phyloP scores from a whole-genome alignment of 768 basidiomycete species.

The Suillus hirtellus region DNA sequence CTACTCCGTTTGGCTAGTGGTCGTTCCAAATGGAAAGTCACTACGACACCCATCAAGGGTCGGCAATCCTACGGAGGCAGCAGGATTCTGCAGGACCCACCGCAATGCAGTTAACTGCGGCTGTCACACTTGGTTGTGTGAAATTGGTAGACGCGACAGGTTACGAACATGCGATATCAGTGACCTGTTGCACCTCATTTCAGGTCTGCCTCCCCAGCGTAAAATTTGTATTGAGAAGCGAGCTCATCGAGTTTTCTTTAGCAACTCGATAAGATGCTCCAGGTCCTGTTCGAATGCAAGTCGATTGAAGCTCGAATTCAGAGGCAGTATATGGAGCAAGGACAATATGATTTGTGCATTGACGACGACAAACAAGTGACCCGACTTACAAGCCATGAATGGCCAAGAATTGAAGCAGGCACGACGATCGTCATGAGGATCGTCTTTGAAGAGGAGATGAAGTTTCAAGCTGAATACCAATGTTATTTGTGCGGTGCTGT shows the following conservation, averaged over 20 bases:
- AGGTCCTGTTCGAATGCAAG: conserved; percentile 17
- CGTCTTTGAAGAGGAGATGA: too few species aligned
- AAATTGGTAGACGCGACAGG: conserved; percentile 29
- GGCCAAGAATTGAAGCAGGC: conserved; percentile 29
- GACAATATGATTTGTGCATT: conserved; percentile 27
- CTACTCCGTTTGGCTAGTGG: neutral
- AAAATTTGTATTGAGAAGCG: neutral
- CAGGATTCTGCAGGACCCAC: too few species aligned
- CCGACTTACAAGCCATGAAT: conserved; percentile 26
- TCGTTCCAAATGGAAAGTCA: neutral
- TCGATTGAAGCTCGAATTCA: conserved; percentile 24
- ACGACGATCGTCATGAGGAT: conserved; percentile 30
- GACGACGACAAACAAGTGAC: conserved; percentile 24
- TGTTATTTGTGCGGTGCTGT: conserved; percentile 21
- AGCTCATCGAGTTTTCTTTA: neutral
- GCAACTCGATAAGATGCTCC: conserved; percentile 25
- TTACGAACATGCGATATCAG: conserved; percentile 21
- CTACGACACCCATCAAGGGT: too few species aligned
- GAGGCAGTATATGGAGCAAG: conserved; percentile 26
- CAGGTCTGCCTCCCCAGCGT: conserved; percentile 17
- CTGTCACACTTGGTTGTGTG: conserved; percentile 12
- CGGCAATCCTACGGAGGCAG: too few species aligned
- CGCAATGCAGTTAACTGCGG: neutral
- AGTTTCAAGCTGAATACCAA: conserved; percentile 7
- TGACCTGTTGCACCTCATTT: conserved; percentile 27